These are phyloP conservation scores for Raffaelea deltoideospora DNA, from an alignment of 2,329 filamentous ascomycete species.

Conservation along the genomic window DNA sequence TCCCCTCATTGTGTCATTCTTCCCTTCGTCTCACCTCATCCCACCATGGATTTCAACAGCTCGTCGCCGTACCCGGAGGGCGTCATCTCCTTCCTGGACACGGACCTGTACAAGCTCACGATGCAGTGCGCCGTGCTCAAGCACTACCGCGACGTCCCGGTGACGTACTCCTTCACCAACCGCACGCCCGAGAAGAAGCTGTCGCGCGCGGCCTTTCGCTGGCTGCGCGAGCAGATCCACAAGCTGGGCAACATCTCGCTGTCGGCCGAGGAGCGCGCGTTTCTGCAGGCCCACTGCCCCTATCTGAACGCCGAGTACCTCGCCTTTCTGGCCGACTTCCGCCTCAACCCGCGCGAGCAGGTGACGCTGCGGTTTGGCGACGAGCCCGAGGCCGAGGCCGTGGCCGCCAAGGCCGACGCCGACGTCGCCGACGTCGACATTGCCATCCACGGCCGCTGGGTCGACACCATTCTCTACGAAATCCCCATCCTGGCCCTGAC, in stretches of 20 bases:
- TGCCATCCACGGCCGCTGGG: slow-evolving; percentile 68
- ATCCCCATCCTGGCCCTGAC: slow-evolving; percentile 85
- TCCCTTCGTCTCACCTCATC: background rate
- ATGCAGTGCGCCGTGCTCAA: slow-evolving; percentile 97
- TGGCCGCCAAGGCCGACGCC: slow-evolving; percentile 48
- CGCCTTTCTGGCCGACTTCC: slow-evolving; percentile 66
- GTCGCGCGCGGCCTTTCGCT: slow-evolving; percentile 65
- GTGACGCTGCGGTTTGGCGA: slow-evolving; percentile 54
- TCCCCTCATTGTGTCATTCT: background rate
- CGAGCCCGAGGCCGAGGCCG: slow-evolving; percentile 24
- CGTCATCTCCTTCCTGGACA: slow-evolving; percentile 70
- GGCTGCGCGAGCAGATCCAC: slow-evolving; percentile 71
- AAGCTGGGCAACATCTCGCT: slow-evolving; percentile 74
- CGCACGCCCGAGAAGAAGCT: slow-evolving; percentile 89
- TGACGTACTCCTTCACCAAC: slow-evolving; percentile 91
- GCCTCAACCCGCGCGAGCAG: slow-evolving; percentile 67
- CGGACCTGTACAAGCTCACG: slow-evolving; percentile 85
- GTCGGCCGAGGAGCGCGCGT: slow-evolving; percentile 63
- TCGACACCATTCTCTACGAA: slow-evolving; percentile 94
- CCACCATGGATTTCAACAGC: slow-evolving; percentile 50
- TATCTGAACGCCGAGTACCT: slow-evolving; percentile 72
- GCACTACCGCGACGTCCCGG: slow-evolving; percentile 69
- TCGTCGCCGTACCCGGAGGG: slow-evolving; percentile 56
- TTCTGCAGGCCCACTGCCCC: slow-evolving; percentile 61
- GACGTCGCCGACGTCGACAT: slow-evolving; percentile 61